Conservation (phyloP, 306 rosid species). For the Acacia melanoxylon region DNA sequence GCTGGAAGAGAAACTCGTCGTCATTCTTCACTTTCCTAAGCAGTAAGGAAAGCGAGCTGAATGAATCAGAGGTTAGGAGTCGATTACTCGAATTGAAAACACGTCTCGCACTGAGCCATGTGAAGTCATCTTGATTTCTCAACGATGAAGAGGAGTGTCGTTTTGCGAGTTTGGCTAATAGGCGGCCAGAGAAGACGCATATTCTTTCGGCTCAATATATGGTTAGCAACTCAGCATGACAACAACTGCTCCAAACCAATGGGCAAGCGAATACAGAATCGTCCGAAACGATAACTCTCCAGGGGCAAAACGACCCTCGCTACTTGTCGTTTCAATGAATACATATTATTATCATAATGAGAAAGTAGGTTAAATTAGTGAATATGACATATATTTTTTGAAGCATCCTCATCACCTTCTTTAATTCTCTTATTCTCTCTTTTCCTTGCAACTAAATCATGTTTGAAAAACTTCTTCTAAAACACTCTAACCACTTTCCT, state of each 20-base stretch:
- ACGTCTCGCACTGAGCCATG: background rate
- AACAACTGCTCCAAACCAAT: background rate
- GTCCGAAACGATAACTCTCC: background rate
- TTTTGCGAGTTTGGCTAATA: background rate
- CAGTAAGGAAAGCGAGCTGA: background rate
- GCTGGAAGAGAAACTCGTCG: slow-evolving; percentile 35
- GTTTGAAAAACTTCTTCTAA: no score
- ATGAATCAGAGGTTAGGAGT: background rate
- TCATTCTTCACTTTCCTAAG: slow-evolving; percentile 30
- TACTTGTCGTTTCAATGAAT: background rate
- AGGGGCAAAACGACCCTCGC: background rate
- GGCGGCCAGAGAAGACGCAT: background rate
- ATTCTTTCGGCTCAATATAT: background rate
- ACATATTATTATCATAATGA: no score
- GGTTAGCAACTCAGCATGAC: background rate
- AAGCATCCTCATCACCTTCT: no score
- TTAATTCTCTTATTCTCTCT: no score
- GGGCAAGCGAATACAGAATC: background rate
- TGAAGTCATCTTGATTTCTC: background rate
- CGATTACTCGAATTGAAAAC: background rate
- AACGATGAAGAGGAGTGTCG: background rate
- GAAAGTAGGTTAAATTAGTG: no score
- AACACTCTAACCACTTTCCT: no score
- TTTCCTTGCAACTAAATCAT: no score
- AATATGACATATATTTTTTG: no score